Evolutionary conservation across 441 rosid species (phyloP), one percentile per base, ranked within the genome.

Genomic region (Codiaeum variegatum): DNA sequence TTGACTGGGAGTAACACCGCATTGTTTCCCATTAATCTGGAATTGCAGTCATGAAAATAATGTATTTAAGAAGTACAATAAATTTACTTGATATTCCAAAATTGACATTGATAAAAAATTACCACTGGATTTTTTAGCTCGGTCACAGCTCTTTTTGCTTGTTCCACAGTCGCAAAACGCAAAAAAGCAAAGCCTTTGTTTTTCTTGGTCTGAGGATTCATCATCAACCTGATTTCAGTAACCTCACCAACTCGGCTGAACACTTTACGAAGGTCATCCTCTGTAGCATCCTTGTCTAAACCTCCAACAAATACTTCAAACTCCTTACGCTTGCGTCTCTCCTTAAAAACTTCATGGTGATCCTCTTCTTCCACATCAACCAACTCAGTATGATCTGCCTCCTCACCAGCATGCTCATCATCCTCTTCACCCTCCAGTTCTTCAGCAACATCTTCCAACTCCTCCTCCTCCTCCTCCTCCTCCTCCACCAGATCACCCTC

Each of bases 151-250:
- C 81, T 85, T 82, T 86, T 92, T 76, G 99, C 99, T 83, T 95
- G 99, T 82, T 90, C 96, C 63, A 88, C 85, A 68, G 87, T 82
- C 16, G 98, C 93, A 86, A 92, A 95, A 44, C 99, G 96, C 82
- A 95, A 79, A 83, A 95, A 95, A 29, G 99, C 99, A 87, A 88
- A 95, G 24, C 99, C 99, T 77, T 92, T 91, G 78, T 94, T 95
- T 80, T 90, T 95, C 83, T 84, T 95, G 66, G 99, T 91, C 76
- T 87, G 96, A 18, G 93, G 86, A 73, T 90, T 90, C 97, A 88
- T 91, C 92, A 88, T 82, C 76, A 95, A 82, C 86, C 98, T 88
- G 70, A 90, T 83, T 79, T 95, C 99, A 6, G 85, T 85, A 63
- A 95, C 83, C 78, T 90, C 95, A 49, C 99, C 99, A 75, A 84